phyloP scores from a whole-genome alignment of 192 early-diverging fungal species.

The Coemansia sp. region DNA sequence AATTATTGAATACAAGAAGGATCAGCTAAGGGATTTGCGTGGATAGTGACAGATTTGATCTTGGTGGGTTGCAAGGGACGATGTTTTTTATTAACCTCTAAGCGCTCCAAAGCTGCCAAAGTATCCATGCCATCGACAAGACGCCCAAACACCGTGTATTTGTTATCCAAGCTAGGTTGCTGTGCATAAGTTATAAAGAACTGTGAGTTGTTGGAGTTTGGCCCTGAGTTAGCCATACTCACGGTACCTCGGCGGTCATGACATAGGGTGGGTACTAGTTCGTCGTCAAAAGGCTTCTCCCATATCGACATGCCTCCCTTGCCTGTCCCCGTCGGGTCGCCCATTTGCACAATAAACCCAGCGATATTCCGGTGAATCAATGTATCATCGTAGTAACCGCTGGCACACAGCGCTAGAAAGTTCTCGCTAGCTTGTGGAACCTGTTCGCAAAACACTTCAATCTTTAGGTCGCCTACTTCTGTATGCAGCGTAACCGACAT shows the following conservation, averaged over 20 bases:
- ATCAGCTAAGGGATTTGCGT: conserved; percentile 94
- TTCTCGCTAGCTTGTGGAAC: conserved; percentile 84
- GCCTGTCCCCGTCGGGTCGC: conserved; percentile 82
- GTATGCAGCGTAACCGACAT: conserved; percentile 89
- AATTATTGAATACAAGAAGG: conserved; percentile 20
- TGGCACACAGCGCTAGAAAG: conserved; percentile 94
- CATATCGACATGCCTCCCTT: conserved; percentile 88
- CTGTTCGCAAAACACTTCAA: conserved; percentile 90
- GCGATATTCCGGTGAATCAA: conserved; percentile 83
- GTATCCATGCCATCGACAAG: conserved; percentile 89
- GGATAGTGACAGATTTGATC: conserved; percentile 76
- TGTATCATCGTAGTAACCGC: conserved; percentile 86
- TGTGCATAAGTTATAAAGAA: conserved; percentile 90
- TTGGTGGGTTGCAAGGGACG: conserved; percentile 75
- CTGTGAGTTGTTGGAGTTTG: conserved; percentile 85
- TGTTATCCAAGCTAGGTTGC: conserved; percentile 84
- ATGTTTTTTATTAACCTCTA: conserved; percentile 81
- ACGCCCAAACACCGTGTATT: conserved; percentile 70
- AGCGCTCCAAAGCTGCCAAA: conserved; percentile 79
- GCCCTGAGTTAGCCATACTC: conserved; percentile 90
- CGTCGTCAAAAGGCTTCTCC: conserved; percentile 77
- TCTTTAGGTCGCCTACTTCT: conserved; percentile 89
- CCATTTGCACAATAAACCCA: conserved; percentile 88
- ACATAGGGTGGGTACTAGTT: conserved; percentile 74
- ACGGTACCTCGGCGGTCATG: conserved; percentile 86